Conservation (phyloP, 164 flowering plant genomes). For the Magnolia kwangsiensis region DNA sequence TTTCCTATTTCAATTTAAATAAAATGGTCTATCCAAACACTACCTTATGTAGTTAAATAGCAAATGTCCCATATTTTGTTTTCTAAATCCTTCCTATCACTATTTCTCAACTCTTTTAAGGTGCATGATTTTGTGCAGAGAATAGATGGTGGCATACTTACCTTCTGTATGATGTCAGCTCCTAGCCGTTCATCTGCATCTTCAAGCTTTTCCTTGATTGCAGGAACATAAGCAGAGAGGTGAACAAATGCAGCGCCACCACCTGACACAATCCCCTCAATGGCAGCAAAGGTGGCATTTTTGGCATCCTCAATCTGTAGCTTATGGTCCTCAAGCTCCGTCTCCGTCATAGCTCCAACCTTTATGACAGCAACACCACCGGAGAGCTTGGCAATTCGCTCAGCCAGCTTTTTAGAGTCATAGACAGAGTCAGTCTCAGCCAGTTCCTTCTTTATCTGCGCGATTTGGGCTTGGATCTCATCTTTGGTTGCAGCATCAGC, state of each 20-base stretch:
- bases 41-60: too few species aligned
- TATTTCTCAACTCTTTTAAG: too few species aligned
- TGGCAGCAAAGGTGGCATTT: conserved; percentile 98
- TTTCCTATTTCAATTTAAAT: too few species aligned
- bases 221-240: conserved; percentile 64
- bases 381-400: conserved; percentile 94
- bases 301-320: conserved; percentile 98
- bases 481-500: conserved; percentile 99
- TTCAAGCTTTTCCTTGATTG: conserved; percentile 74
- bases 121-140: too few species aligned
- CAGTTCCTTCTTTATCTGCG: conserved; percentile 89
- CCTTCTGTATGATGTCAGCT: conserved; percentile 95
- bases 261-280: conserved; percentile 97
- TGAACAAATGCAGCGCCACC: conserved; percentile 96
- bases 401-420: conserved; percentile 93
- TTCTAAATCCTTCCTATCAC: too few species aligned
- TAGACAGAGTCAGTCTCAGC: too few species aligned
- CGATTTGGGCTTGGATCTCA: conserved; percentile 84
- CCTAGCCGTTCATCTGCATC: conserved; percentile 87
- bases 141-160: conserved; percentile 16
- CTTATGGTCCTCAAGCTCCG: conserved; percentile 97
- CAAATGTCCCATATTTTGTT: too few species aligned
- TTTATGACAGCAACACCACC: conserved; percentile 99
- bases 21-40: too few species aligned
- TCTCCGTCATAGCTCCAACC: conserved; percentile 97